Conservation (phyloP, 495 filamentous ascomycete genomes). For the Hyaloscypha hepaticicola region DNA sequence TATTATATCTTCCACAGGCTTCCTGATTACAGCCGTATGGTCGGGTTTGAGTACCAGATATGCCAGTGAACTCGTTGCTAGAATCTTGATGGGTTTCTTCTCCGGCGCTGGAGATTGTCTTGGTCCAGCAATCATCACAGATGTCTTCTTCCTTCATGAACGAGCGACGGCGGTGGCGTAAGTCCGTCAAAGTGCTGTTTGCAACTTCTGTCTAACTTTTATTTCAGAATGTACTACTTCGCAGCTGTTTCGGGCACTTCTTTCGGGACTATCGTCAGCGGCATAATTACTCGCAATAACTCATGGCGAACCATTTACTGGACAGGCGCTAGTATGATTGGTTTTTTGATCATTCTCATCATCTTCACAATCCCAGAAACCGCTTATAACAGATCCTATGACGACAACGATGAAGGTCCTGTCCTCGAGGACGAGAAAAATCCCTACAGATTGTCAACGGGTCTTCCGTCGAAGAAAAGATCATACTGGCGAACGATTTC, state of each 20-base stretch:
- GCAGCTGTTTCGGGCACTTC: conserved; percentile 45
- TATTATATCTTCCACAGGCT: conserved; percentile 47
- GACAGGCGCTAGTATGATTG: conserved; percentile 45
- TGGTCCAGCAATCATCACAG: conserved; percentile 50
- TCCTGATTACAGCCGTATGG: conserved; percentile 45
- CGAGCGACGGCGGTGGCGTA: conserved; percentile 45
- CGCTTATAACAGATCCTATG: conserved; percentile 35
- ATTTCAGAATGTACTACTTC: conserved; percentile 43
- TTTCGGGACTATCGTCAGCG: conserved; percentile 47
- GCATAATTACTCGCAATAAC: conserved; percentile 47
- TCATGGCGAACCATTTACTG: conserved; percentile 52
- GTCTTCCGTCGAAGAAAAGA: not conserved
- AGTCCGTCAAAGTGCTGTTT: not conserved
- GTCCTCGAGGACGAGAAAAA: conserved; percentile 17
- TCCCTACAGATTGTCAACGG: conserved; percentile 5
- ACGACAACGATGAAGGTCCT: conserved; percentile 1
- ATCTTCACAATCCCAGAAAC: conserved; percentile 55
- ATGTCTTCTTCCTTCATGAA: conserved; percentile 59
- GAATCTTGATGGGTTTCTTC: conserved; percentile 50
- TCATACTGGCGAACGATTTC: conserved; percentile 13
- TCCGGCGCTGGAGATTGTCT: conserved; percentile 53
- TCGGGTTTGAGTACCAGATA: conserved; percentile 40
- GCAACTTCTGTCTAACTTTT: not conserved
- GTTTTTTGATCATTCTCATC: conserved; percentile 42
- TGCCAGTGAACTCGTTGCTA: conserved; percentile 39